A percentile compares a stretch with the other conserved stretches of the same genome.
phyloP scores from a whole-genome alignment of 192 early-diverging fungal species.

The Jimgerdemannia flammicorona region DNA sequence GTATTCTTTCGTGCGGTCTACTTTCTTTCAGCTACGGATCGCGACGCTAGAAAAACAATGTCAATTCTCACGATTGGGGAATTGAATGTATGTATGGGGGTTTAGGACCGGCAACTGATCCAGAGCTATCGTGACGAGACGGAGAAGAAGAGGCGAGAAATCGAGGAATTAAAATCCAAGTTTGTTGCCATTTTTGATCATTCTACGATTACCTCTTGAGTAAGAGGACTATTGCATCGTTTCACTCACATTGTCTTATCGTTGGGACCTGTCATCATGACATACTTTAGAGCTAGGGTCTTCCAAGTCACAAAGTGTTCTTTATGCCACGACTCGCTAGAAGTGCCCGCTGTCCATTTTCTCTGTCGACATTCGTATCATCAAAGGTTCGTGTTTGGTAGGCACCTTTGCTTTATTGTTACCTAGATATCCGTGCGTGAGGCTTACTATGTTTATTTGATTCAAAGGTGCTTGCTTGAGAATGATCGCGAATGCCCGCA shows the following conservation, averaged over 20 bases:
- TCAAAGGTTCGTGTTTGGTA: conserved; percentile 57
- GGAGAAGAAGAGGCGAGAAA: conserved; percentile 65
- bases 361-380: conserved; percentile 96
- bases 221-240: too few species aligned
- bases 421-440: conserved; percentile 21
- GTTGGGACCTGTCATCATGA: too few species aligned
- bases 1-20: too few species aligned
- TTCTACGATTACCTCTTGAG: too few species aligned
- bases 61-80: too few species aligned
- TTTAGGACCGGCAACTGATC: conserved; percentile 61
- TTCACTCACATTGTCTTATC: too few species aligned
- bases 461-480: conserved; percentile 44
- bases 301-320: conserved; percentile 81
- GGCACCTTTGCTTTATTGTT: neutral
- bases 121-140: conserved; percentile 79
- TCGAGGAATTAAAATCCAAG: conserved; percentile 77
- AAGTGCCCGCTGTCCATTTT: conserved; percentile 91
- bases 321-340: conserved; percentile 66
- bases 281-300: conserved; percentile 42
- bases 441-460: neutral
- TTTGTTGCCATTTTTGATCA: too few species aligned
- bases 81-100: too few species aligned
- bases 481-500: conserved; percentile 65
- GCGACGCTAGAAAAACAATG: too few species aligned
- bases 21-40: too few species aligned